These are phyloP conservation scores for Cercophora scortea DNA, from an alignment of 495 filamentous ascomycete species.

Conservation along the genomic window DNA sequence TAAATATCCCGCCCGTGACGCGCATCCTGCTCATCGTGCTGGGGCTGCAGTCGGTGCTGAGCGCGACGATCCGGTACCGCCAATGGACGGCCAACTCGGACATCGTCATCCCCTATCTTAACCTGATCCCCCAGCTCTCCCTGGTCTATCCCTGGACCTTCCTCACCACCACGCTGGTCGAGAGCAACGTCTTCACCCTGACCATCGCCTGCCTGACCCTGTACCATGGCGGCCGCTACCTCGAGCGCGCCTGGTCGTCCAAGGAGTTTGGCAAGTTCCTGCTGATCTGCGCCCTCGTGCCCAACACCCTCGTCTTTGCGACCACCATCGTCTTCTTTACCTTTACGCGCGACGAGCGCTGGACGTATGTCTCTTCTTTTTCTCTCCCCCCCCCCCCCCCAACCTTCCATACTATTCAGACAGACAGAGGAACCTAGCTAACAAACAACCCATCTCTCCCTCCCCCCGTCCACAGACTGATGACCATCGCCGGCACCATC, in stretches of 20 bases:
- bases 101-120: conserved; percentile 75
- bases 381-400: no score
- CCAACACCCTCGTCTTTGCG: conserved; percentile 67
- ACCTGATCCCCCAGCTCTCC: conserved; percentile 73
- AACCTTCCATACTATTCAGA: background rate
- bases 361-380: conserved; percentile 51
- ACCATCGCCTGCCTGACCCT: conserved; percentile 71
- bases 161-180: conserved; percentile 76
- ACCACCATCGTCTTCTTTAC: conserved; percentile 66
- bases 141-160: conserved; percentile 91
- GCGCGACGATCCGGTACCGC: conserved; percentile 67
- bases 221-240: conserved; percentile 89
- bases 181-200: conserved; percentile 87
- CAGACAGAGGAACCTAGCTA: conserved; percentile 6
- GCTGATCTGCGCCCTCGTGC: conserved; percentile 64
- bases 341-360: conserved; percentile 55
- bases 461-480: conserved; percentile 55
- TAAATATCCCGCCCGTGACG: conserved; percentile 90
- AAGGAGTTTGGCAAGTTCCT: conserved; percentile 89
- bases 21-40: conserved; percentile 69
- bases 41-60: conserved; percentile 69
- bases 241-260: conserved; percentile 95
- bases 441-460: background rate
- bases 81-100: conserved; percentile 47
- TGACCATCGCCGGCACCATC: conserved; percentile 78